phyloP scores from a whole-genome alignment of 2,329 filamentous ascomycete species.

The Fusarium cicatricum region DNA sequence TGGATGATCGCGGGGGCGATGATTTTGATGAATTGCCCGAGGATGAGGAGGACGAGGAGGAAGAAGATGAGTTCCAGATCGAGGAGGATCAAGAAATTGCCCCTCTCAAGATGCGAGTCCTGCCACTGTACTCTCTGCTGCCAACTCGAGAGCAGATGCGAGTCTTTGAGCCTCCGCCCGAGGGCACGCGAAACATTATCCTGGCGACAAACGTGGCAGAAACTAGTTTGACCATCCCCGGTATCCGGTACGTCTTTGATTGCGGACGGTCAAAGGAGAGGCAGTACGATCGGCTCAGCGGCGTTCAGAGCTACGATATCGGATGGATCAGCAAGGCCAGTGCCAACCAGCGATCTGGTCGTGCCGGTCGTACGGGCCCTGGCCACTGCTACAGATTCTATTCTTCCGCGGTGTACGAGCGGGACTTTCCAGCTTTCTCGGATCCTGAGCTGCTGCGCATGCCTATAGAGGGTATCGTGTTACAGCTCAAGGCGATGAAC shows the following conservation, averaged over 20 bases:
- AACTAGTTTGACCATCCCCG: slow-evolving; percentile 95
- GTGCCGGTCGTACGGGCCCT: slow-evolving; percentile 93
- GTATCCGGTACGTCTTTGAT: slow-evolving; percentile 95
- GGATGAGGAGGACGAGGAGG: slow-evolving; percentile 64
- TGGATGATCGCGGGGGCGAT: slow-evolving; percentile 69
- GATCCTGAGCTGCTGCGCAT: slow-evolving; percentile 90
- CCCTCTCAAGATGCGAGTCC: slow-evolving; percentile 79
- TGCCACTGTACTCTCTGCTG: slow-evolving; percentile 94
- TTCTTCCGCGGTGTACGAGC: slow-evolving; percentile 91
- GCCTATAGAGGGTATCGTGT: slow-evolving; percentile 89
- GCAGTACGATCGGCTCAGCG: slow-evolving; percentile 84
- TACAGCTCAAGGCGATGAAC: slow-evolving; percentile 95
- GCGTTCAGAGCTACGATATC: slow-evolving; percentile 94
- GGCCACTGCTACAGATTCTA: slow-evolving; percentile 96
- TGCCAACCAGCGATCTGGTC: slow-evolving; percentile 88
- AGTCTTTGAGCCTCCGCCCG: slow-evolving; percentile 86
- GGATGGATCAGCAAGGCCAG: slow-evolving; percentile 98
- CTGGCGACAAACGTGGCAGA: slow-evolving; percentile 97
- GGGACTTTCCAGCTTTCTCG: slow-evolving; percentile 85
- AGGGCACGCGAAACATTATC: slow-evolving; percentile 84
- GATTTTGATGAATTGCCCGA: slow-evolving; percentile 68
- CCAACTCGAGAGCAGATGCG: slow-evolving; percentile 90
- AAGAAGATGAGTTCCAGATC: slow-evolving; percentile 74
- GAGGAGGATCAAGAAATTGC: slow-evolving; percentile 69
- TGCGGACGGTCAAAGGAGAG: slow-evolving; percentile 92